Evolutionary conservation across 1,284 basidiomycete genomes (phyloP), one percentile per base, ranked within the genome.

Genomic region (Cerrena zonata): DNA sequence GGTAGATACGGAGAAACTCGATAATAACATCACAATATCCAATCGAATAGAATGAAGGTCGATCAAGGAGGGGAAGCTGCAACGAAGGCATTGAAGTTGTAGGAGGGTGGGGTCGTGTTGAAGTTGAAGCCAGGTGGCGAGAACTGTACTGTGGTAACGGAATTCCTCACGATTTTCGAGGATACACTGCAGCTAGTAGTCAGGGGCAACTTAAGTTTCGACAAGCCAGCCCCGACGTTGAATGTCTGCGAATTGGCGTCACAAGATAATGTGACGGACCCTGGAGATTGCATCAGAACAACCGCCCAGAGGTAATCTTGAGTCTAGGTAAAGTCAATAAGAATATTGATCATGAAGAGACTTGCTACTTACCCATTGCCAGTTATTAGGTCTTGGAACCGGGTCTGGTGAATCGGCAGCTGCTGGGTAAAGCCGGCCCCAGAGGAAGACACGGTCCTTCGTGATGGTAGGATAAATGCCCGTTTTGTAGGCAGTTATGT

Each of bases 401-500:
- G 57, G 37, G 53, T 66, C 65, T 1, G 61, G 50, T 3, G 64
- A 61, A 15, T 56, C 58, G 4, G 76, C 79, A 27, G 58, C 62
- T 39, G 69, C 69, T 15, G 76, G 69, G 52, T 77, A 77, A 12
- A 79, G 74, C 43, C 80, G 62, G n/a, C 75, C 73, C 76, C 80
- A 85, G 57, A 82, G 74, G 65, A 79, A 77, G 53, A 86, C 75
- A 34, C 70, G 68, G 61, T 86, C 82, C 58, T 74, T 70, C 4
- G 71, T 72, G 57, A 85, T 76, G n/a, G 69, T 46, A 4, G 84
- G 83, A 62, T 80, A 84, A 2, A 61, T 54, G n/a, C 84, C 84
- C 2, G 77, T 80, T 68, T 84, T 83, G 72, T 78, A 86, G 1
- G 79, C 80, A 3, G 71, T 67, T 52, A 80, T 74, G 63, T 86